These are phyloP conservation scores for Leishmania tarentolae DNA, from an alignment of 208 protist genomes.

Conservation along the genomic window DNA sequence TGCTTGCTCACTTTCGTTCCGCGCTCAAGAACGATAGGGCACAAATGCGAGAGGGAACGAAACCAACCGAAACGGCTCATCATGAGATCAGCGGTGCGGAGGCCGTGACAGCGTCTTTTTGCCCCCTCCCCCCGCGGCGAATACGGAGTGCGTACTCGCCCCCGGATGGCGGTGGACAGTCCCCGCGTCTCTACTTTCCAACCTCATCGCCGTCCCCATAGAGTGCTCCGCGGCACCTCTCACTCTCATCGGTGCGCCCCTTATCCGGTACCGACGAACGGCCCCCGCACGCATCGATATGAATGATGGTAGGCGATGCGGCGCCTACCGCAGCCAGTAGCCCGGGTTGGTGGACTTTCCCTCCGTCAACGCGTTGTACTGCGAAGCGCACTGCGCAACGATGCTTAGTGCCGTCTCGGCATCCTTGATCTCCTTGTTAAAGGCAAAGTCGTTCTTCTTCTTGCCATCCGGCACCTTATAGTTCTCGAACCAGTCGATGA, in stretches of 20 bases:
- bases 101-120: not conserved
- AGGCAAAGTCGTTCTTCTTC: conserved; percentile 85
- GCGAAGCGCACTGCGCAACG: conserved; percentile 52
- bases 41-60: not conserved
- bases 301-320: not conserved
- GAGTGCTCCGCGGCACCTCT: conserved; percentile 1
- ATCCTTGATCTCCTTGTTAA: conserved; percentile 58
- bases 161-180: not conserved
- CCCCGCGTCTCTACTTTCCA: not conserved
- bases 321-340: conserved; percentile 59
- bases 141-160: not conserved
- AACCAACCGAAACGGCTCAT: not conserved
- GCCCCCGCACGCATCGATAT: not conserved
- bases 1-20: not conserved
- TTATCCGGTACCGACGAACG: not conserved
- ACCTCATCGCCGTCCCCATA: not conserved
- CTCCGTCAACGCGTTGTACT: conserved; percentile 60
- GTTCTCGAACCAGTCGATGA: conserved; percentile 89
- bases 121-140: no score
- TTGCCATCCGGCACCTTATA: conserved; percentile 95
- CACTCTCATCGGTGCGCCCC: not conserved
- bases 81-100: not conserved
- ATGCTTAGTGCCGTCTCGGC: conserved; percentile 65
- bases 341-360: conserved; percentile 40
- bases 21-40: not conserved